A percentile compares a stretch with the other conserved stretches of the same genome.
These are phyloP conservation scores for Graphiopsis chlorocephala DNA, from an alignment of 2,329 filamentous ascomycete species.

Conservation along the genomic window DNA sequence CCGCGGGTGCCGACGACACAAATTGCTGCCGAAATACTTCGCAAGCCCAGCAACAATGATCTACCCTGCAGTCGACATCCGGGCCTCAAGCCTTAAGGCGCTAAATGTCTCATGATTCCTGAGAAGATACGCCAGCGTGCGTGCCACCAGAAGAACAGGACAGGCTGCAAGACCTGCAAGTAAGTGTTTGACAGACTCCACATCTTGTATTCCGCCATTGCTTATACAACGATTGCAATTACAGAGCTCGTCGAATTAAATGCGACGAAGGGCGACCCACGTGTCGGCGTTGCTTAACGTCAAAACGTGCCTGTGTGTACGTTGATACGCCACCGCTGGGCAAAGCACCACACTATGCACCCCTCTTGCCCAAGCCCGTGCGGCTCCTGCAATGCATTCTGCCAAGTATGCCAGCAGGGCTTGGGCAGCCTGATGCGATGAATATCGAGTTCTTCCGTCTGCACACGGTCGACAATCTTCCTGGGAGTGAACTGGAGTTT, in stretches of 20 bases:
- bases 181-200: background rate
- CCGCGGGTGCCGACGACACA: background rate
- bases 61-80: background rate
- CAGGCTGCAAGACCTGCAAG: constrained; percentile 10
- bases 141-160: constrained; percentile 3
- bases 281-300: constrained; percentile 8
- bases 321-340: background rate
- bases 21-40: background rate
- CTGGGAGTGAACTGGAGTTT: constrained; percentile 6
- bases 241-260: constrained; percentile 16
- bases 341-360: background rate
- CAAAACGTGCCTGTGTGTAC: background rate
- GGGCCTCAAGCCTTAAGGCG: background rate
- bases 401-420: background rate
- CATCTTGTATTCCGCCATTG: background rate
- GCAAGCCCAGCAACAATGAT: background rate
- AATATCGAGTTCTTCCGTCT: constrained; percentile 7
- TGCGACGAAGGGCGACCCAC: constrained; percentile 17
- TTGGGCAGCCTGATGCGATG: background rate
- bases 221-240: background rate
- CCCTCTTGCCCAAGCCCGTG: constrained; percentile 1
- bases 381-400: background rate
- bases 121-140: constrained; percentile 6
- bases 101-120: background rate
- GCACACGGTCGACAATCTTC: constrained; percentile 1